A percentile compares a stretch with the other conserved stretches of the same genome.
Conservation (phyloP, 352 stramenopile species). For the Phytophthora pini region DNA sequence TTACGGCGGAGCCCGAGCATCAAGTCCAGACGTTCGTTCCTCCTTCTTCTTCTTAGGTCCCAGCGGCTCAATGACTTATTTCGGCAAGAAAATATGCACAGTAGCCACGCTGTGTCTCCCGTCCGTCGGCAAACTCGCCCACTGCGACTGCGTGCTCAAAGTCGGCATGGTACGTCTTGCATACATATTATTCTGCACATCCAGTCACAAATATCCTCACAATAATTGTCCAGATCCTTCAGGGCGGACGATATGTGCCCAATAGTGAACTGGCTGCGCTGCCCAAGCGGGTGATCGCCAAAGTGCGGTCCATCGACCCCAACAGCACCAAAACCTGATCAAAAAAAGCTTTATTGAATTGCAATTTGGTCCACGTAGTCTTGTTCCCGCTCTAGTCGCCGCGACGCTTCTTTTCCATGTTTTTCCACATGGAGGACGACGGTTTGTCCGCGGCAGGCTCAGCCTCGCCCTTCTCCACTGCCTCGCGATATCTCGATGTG, state of each 20-base stretch:
- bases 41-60: constrained; percentile 64
- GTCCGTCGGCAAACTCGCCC: constrained; percentile 48
- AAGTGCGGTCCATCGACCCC: constrained; percentile 47
- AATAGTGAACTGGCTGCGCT: constrained; percentile 47
- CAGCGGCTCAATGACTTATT: constrained; percentile 46
- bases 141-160: constrained; percentile 40
- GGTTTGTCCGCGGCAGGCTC: constrained; percentile 8
- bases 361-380: constrained; percentile 1
- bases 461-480: constrained; percentile 23
- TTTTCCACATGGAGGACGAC: constrained; percentile 59
- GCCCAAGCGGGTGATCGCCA: constrained; percentile 51
- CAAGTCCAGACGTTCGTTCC: constrained; percentile 38
- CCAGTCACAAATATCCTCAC: neutral
- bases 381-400: constrained; percentile 22
- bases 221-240: constrained; percentile 36
- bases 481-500: constrained; percentile 23
- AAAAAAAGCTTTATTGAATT: constrained; percentile 7
- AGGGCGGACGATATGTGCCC: constrained; percentile 43
- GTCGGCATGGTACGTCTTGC: constrained; percentile 32
- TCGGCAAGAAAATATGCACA: constrained; percentile 52
- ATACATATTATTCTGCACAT: neutral
- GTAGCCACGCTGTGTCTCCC: constrained; percentile 47
- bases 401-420: constrained; percentile 46
- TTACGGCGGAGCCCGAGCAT: constrained; percentile 19
- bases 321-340: constrained; percentile 7